Evolutionary conservation across 345 rosid genomes (phyloP).

Genomic region (Limnanthes douglasii): DNA sequence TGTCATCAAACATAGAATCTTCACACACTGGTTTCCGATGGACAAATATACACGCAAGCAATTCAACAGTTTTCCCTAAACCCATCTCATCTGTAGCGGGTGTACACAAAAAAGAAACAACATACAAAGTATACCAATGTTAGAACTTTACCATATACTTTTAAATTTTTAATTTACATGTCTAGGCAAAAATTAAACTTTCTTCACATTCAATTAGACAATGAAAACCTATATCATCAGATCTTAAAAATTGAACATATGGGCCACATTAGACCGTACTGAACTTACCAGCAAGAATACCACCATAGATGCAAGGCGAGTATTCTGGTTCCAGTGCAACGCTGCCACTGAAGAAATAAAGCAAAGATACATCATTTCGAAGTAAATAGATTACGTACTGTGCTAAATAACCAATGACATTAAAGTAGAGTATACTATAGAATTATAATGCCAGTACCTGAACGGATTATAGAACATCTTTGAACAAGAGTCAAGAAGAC

Average conservation of each 20-base stretch:
- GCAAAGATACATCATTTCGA: constrained; percentile 6
- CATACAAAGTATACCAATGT: no score
- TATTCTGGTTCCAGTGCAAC: constrained; percentile 41
- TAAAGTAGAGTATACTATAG: background rate
- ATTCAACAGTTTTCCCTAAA: constrained; percentile 89
- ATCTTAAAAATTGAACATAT: no score
- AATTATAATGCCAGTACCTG: constrained; percentile 32
- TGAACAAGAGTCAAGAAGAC: constrained; percentile 46
- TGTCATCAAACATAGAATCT: constrained; percentile 9
- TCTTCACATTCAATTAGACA: no score
- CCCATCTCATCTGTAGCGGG: constrained; percentile 89
- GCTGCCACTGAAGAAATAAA: constrained; percentile 55
- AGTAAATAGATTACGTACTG: constrained; percentile 3
- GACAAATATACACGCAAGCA: constrained; percentile 81
- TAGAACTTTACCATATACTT: no score
- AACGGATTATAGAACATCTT: constrained; percentile 90
- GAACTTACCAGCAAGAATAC: constrained; percentile 86
- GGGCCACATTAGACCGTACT: constrained; percentile 6
- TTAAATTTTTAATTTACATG: no score
- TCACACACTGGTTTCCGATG: constrained; percentile 40
- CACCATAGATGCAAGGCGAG: constrained; percentile 57
- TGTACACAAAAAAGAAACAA: no score
- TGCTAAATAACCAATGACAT: constrained; percentile 1
- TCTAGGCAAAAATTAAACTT: no score
- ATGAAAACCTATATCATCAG: no score